Base-by-base conservation (phyloP, 208 protist genomes). In the Crithidia brevicula region DNA sequence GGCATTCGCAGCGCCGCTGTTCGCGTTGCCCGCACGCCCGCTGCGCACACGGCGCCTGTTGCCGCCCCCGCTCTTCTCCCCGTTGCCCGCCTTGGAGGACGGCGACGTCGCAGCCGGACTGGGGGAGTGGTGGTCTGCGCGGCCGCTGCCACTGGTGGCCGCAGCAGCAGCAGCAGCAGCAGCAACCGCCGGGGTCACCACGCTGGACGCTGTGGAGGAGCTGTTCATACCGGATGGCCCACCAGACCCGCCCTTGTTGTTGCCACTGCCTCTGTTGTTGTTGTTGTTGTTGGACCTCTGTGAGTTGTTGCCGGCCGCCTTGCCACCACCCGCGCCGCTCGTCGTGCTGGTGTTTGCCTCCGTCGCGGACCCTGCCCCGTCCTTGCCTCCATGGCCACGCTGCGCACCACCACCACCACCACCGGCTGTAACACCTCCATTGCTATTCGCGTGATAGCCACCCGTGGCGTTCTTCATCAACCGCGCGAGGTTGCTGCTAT, bases 401-500 rank as follows among this genome's bases (percentile, higher is more conserved):
- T 25, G 50, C 16, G n/a, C 42, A 22, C 62, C 57, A 60, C 53
- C 54, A 30, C 42, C 42, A 47, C 16, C 3, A 47, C 42, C 28
- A 28, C 53, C 40, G 45, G 58, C 67, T 38, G 50, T 73, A 33
- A 5, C 38, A 20, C 63, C 43, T 7, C n/a, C 34, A 13, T 27
- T 51, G 18, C 31, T 30, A 34, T 63, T 63, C 18, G 40, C 34
- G 18, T 38, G 27, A 40, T 30, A 40, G 57, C 47, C 33, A 45
- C 34, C 33, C 52, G 31, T 38, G 43, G 38, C 45, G 25, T 54
- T 52, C 27, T 62, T 66, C 42, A 46, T 45, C 1, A 63, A 16
- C 25, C 66, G 66, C 15, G 50, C 45, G n/a, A 74, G 54, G 53
- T 54, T 72, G 43, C 40, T 69, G 52, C 23, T 52, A 30, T 30